A percentile compares a stretch with the other conserved stretches of the same genome.
phyloP scores from a whole-genome alignment of 164 flowering plant genomes.

The Litsea cubeba region DNA sequence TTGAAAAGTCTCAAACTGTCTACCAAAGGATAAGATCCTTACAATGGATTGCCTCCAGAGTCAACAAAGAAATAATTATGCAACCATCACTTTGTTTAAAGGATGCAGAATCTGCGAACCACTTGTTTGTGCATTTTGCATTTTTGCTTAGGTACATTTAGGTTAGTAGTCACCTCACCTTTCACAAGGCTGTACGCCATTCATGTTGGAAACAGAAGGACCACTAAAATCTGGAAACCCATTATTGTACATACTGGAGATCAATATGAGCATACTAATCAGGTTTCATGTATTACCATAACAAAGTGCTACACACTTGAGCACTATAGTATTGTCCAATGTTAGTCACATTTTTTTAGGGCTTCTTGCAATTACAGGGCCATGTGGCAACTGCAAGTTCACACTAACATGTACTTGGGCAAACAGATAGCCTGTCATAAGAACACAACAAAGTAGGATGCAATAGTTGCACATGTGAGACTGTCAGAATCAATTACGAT shows the following conservation, averaged over 20 bases:
- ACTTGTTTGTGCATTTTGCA: not conserved
- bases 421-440: not conserved
- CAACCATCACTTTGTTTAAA: not conserved
- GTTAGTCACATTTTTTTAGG: not conserved
- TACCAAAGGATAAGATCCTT: not conserved
- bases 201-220: not conserved
- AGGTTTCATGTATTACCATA: not conserved
- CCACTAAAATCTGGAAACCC: not conserved
- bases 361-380: not conserved
- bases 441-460: not conserved
- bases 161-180: not conserved
- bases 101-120: not conserved
- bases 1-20: not conserved
- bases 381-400: not conserved
- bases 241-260: not conserved
- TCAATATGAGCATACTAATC: not conserved
- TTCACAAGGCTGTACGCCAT: not conserved
- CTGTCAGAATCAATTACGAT: not conserved
- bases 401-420: not conserved
- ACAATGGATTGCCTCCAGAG: not conserved
- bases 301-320: not conserved
- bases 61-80: not conserved
- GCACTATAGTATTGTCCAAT: too few relatives aligned
- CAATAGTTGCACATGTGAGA: not conserved
- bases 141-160: not conserved